Base-by-base conservation (phyloP, 2,329 filamentous ascomycete genomes). In the Chaetothyriales sp. region DNA sequence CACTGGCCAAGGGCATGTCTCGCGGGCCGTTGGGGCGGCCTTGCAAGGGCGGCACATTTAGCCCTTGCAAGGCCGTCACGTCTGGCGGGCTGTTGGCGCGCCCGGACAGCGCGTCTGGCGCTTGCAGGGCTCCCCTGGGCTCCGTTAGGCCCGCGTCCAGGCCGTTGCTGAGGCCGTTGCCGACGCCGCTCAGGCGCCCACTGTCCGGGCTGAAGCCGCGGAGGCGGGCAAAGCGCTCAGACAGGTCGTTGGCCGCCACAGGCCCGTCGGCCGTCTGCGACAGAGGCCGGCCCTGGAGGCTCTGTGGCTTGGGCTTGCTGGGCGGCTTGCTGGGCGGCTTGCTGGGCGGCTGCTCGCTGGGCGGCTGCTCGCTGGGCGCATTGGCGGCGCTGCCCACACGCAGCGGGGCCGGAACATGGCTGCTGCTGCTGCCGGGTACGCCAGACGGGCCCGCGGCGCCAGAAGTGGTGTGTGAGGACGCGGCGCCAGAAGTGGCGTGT, bases 21-120 rank as follows among this genome's bases (percentile, higher is more conserved):
- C 72, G 67, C 47, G 72, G 71, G 0, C 71, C 72, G 64, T 68
- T 44, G 60, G 68, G 50, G 62, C 60, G 52, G 56, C 22, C 62
- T 65, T 33, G 57, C 60, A 47, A 57, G 58, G n/a, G n/a, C n/a
- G n/a, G n/a, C n/a, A n/a, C n/a, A n/a, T n/a, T n/a, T n/a, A n/a
- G n/a, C n/a, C n/a, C n/a, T n/a, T n/a, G n/a, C n/a, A n/a, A n/a
- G n/a, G n/a, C n/a, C n/a, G n/a, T n/a, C n/a, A n/a, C n/a, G n/a
- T n/a, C n/a, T n/a, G n/a, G n/a, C n/a, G n/a, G n/a, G n/a, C n/a
- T n/a, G n/a, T n/a, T n/a, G n/a, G n/a, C n/a, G n/a, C n/a, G n/a
- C n/a, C n/a, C n/a, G n/a, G n/a, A n/a, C n/a, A n/a, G n/a, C n/a
- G n/a, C n/a, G n/a, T n/a, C n/a, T n/a, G n/a, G n/a, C n/a, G n/a